Evolutionary conservation across 306 rosid species (phyloP), one percentile per base, ranked within the genome.

Genomic region (Gleditsia sinensis): DNA sequence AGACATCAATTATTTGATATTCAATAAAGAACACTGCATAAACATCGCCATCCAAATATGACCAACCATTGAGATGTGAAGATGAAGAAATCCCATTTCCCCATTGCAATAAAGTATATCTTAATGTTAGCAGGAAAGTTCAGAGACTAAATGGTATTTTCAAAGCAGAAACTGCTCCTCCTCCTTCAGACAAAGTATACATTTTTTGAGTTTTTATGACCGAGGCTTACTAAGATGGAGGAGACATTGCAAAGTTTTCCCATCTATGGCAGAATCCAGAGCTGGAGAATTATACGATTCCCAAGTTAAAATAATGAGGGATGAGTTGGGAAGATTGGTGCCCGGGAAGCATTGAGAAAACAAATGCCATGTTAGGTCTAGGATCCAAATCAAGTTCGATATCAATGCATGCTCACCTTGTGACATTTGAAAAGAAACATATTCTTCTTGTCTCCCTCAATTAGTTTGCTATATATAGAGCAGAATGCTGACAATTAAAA

Each of bases 121-220:
- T 9, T 36, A 5, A 6, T 36, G 42, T 36, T 6, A 39, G 20
- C 27, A 36, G 51, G n/a, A 33, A 58, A n/a, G 19, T 59, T 33
- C 6, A 6, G 7, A 24, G 17, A n/a, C 4, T 46, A 42, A 42
- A 33, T 24, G 33, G 37, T 43, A 64, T 65, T 14, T 12, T 39
- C 9, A 5, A 28, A 50, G 7, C n/a, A 1, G 28, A 21, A 63
- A 21, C 3, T 13, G 51, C 3, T 63, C 21, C 48, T 20, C 20
- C 12, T 20, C 23, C 49, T 62, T 1, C 6, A 7, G 55, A 40
- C 51, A 21, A 40, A 14, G 28, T 17, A 66, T 43, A 11, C 8
- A 66, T 14, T 40, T 9, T 40, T 30, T 51, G 39, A 34, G 42
- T 43, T 71, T 62, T 71, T 21, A 30, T 71, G 53, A 23, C 45